These are phyloP conservation scores for Chrysosporium keratinophilum DNA, from an alignment of 2,329 filamentous ascomycete species.

Conservation along the genomic window DNA sequence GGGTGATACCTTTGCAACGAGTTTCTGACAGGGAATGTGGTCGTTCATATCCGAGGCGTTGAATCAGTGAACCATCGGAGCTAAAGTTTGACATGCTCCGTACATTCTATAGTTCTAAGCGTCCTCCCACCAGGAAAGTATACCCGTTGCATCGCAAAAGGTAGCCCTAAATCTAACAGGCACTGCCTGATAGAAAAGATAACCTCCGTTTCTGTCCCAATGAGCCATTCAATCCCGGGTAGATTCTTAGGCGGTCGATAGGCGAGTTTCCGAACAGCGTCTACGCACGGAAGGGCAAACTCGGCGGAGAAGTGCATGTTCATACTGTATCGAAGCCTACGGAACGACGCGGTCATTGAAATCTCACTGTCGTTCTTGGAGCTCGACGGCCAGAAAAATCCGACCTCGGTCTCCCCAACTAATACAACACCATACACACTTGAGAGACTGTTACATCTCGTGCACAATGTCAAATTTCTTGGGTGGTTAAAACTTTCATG, in stretches of 20 bases:
- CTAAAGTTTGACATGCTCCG: no score
- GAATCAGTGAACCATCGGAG: no score
- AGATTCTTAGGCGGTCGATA: no score
- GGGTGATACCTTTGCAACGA: neutral
- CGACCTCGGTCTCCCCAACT: slow-evolving; percentile 40
- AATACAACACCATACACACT: slow-evolving; percentile 50
- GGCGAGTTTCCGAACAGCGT: no score
- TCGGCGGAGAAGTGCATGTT: neutral
- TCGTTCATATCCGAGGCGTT: no score
- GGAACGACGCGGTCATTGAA: slow-evolving; percentile 39
- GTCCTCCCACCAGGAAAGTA: no score
- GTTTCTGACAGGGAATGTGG: neutral
- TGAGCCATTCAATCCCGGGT: no score
- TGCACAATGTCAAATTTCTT: slow-evolving; percentile 50
- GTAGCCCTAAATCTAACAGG: neutral
- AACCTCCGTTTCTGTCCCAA: no score
- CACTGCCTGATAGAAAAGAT: no score
- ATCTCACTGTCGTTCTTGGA: slow-evolving; percentile 42
- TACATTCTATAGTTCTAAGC: no score
- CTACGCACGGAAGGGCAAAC: no score
- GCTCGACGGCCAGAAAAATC: slow-evolving; percentile 30
- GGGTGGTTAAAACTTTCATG: slow-evolving; percentile 44
- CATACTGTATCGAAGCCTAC: slow-evolving; percentile 39
- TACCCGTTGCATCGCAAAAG: neutral
- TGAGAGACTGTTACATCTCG: slow-evolving; percentile 22